Conservation (phyloP, 345 rosid species). For the Populus simonii region DNA sequence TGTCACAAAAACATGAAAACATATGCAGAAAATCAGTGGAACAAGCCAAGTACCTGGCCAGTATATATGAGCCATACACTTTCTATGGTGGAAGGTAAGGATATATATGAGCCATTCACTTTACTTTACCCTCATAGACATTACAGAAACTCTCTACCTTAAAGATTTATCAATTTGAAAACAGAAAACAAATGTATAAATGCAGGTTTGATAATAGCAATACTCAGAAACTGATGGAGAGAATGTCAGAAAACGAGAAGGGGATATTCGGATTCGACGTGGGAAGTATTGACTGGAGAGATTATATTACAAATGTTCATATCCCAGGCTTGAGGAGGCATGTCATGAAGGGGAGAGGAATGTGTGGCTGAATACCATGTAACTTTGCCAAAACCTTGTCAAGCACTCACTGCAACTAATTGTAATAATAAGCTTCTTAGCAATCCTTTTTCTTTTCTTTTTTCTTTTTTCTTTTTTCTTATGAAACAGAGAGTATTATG, state of each 20-base stretch:
- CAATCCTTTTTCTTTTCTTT: not conserved
- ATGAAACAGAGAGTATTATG: no score
- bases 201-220: conserved; percentile 85
- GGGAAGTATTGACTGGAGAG: conserved; percentile 28
- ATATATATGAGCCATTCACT: not conserved
- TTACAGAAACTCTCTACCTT: no score
- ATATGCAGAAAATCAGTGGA: conserved; percentile 75
- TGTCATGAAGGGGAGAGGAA: conserved; percentile 29
- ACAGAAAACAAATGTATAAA: not conserved
- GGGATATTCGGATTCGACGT: conserved; percentile 56
- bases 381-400: not conserved
- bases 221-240: conserved; percentile 62
- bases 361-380: not conserved
- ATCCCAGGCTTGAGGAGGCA: conserved; percentile 31
- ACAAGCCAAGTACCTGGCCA: conserved; percentile 77
- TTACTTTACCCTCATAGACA: not conserved
- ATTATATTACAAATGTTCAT: conserved; percentile 28
- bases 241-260: conserved; percentile 76
- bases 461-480: not conserved
- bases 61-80: conserved; percentile 80
- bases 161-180: not conserved
- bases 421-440: conserved; percentile 4
- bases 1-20: conserved; percentile 51
- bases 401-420: not conserved
- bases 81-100: conserved; percentile 83